Evolutionary conservation across 768 basidiomycete genomes (phyloP).

Genomic region (Dioszegia crocea): DNA sequence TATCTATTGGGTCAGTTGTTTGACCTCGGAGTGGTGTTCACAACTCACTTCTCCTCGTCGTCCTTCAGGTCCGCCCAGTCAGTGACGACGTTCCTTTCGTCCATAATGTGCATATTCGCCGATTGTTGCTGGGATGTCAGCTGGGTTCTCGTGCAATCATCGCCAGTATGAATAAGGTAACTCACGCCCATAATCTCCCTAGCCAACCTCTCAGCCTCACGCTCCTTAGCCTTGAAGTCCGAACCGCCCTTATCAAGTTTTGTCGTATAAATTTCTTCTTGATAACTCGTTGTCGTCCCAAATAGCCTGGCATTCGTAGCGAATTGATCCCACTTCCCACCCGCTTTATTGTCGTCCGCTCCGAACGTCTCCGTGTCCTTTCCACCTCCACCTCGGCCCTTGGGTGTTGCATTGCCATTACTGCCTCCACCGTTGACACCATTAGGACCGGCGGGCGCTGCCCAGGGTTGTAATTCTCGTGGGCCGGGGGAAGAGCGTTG

Average conservation of each 20-base stretch:
- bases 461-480: slow-evolving; percentile 44
- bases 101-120: slow-evolving; percentile 78
- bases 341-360: neutral
- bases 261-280: slow-evolving; percentile 93
- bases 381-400: slow-evolving; percentile 8
- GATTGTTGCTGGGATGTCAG: slow-evolving; percentile 38
- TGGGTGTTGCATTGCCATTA: neutral
- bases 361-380: slow-evolving; percentile 44
- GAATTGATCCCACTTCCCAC: slow-evolving; percentile 47
- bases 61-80: slow-evolving; percentile 64
- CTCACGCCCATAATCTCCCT: slow-evolving; percentile 83
- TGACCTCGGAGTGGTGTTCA: slow-evolving; percentile 4
- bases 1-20: slow-evolving; percentile 35
- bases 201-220: slow-evolving; percentile 79
- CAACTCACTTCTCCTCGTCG: slow-evolving; percentile 89
- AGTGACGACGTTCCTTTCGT: slow-evolving; percentile 65
- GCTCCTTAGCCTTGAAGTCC: slow-evolving; percentile 84
- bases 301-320: slow-evolving; percentile 60
- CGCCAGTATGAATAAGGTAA: slow-evolving; percentile 11
- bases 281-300: slow-evolving; percentile 83
- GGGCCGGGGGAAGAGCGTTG: slow-evolving; percentile 8
- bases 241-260: slow-evolving; percentile 76
- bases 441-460: slow-evolving; percentile 16
- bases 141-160: neutral
- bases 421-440: slow-evolving; percentile 11